Evolutionary conservation across 768 basidiomycete genomes (phyloP).

Genomic region (Mycena pura): DNA sequence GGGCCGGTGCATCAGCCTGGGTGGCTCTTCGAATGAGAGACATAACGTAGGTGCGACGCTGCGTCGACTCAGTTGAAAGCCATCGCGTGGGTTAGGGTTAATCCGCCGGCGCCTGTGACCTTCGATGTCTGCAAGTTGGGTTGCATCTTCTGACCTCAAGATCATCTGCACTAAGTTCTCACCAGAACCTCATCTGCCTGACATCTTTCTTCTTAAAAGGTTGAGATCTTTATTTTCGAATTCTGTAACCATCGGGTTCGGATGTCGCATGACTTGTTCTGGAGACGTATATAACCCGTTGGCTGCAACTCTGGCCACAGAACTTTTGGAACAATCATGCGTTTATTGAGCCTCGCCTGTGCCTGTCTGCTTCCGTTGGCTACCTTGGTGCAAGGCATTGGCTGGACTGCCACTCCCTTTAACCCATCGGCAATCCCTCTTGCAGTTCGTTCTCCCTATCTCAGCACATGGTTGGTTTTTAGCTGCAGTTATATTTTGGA

Average conservation of each 20-base stretch:
- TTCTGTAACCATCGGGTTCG: neutral
- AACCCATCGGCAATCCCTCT: slow-evolving; percentile 17
- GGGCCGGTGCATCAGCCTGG: slow-evolving; percentile 56
- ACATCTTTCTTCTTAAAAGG: neutral
- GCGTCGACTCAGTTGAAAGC: neutral
- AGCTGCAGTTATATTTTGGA: neutral
- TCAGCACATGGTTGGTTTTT: slow-evolving; percentile 8
- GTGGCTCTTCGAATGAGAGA: slow-evolving; percentile 62
- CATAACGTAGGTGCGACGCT: slow-evolving; percentile 34
- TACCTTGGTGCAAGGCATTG: neutral
- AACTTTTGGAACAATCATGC: slow-evolving; percentile 8
- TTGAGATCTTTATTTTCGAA: neutral
- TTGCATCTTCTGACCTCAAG: too few relatives aligned
- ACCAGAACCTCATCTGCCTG: too few relatives aligned
- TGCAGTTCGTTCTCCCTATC: slow-evolving; percentile 15
- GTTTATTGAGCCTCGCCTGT: neutral
- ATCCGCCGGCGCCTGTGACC: too few relatives aligned
- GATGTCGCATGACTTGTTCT: slow-evolving; percentile 10
- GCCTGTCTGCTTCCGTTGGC: neutral
- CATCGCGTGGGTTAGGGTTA: too few relatives aligned
- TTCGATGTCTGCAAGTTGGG: too few relatives aligned
- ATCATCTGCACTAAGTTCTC: too few relatives aligned
- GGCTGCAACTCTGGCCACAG: neutral
- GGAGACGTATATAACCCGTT: neutral
- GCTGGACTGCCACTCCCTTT: slow-evolving; percentile 11